Conservation (phyloP, 495 filamentous ascomycete genomes). For the Penicillium dipodomyicola region DNA sequence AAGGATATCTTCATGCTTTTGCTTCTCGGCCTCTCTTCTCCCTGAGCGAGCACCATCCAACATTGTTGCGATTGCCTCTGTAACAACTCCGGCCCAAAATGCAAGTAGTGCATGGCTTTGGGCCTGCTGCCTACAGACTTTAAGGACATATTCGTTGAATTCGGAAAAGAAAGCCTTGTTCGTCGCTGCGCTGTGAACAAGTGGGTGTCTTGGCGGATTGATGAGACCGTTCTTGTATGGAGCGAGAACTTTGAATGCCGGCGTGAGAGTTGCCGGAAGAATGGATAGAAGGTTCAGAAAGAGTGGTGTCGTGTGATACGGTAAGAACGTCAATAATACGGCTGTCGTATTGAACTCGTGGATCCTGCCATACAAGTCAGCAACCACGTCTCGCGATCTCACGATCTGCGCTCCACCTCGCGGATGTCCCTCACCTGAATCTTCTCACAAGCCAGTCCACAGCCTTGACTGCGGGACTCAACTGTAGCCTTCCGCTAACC, state of each 20-base stretch:
- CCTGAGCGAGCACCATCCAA: slow-evolving; percentile 73
- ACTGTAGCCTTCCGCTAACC: slow-evolving; percentile 67
- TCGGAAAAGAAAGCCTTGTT: slow-evolving; percentile 66
- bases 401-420: neutral
- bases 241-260: slow-evolving; percentile 76
- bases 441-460: slow-evolving; percentile 92
- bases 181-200: slow-evolving; percentile 76
- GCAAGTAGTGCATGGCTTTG: slow-evolving; percentile 73
- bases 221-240: slow-evolving; percentile 76
- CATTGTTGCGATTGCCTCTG: slow-evolving; percentile 77
- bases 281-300: slow-evolving; percentile 82
- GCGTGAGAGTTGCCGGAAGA: slow-evolving; percentile 66
- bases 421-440: slow-evolving; percentile 65
- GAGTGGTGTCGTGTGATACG: slow-evolving; percentile 79
- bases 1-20: slow-evolving; percentile 76
- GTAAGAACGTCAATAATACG: slow-evolving; percentile 84
- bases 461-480: slow-evolving; percentile 84
- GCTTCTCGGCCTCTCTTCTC: slow-evolving; percentile 59
- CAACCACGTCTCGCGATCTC: neutral
- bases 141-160: slow-evolving; percentile 72
- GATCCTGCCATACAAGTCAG: slow-evolving; percentile 57
- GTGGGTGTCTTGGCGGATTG: slow-evolving; percentile 70
- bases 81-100: slow-evolving; percentile 83
- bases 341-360: slow-evolving; percentile 85
- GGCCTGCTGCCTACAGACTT: slow-evolving; percentile 61